phyloP scores from a whole-genome alignment of 2,329 filamentous ascomycete species.

The Neocatenulostroma microsporum region DNA sequence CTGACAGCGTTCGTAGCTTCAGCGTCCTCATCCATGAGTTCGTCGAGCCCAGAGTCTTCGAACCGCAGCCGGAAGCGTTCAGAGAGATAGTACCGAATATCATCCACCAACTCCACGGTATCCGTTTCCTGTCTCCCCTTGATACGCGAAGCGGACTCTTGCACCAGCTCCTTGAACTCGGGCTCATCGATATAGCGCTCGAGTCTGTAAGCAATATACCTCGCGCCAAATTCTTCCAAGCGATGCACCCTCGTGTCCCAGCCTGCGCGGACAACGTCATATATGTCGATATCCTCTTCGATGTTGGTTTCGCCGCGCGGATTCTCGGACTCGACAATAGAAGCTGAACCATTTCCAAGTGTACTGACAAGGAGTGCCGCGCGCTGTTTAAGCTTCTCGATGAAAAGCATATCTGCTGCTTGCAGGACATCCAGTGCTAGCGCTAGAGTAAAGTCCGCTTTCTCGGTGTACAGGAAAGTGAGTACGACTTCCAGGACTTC shows the following conservation, averaged over 20 bases:
- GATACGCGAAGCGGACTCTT: conserved; percentile 72
- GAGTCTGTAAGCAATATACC: conserved; percentile 78
- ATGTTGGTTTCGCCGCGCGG: conserved; percentile 41
- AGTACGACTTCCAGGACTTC: conserved; percentile 78
- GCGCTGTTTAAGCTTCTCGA: conserved; percentile 84
- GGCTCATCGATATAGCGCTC: conserved; percentile 84
- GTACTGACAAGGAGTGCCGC: conserved; percentile 85
- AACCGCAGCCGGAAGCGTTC: conserved; percentile 87
- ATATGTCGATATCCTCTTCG: conserved; percentile 75
- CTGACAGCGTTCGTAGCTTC: too few species aligned
- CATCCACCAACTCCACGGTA: conserved; percentile 88
- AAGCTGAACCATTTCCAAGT: conserved; percentile 64
- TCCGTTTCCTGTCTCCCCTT: conserved; percentile 81
- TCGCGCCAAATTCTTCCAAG: conserved; percentile 84
- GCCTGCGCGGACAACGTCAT: conserved; percentile 83
- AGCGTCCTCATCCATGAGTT: conserved; percentile 65
- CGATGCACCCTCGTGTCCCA: conserved; percentile 86
- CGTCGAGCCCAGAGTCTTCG: conserved; percentile 74
- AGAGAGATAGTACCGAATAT: conserved; percentile 85
- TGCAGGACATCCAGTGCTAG: conserved; percentile 84
- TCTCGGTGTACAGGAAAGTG: conserved; percentile 83
- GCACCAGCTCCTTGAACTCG: conserved; percentile 80
- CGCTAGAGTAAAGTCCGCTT: conserved; percentile 68
- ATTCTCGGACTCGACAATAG: conserved; percentile 39
- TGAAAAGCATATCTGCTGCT: conserved; percentile 82